Evolutionary conservation across 2,329 filamentous ascomycete genomes (phyloP).

Genomic region (Leptographium lundbergii): DNA sequence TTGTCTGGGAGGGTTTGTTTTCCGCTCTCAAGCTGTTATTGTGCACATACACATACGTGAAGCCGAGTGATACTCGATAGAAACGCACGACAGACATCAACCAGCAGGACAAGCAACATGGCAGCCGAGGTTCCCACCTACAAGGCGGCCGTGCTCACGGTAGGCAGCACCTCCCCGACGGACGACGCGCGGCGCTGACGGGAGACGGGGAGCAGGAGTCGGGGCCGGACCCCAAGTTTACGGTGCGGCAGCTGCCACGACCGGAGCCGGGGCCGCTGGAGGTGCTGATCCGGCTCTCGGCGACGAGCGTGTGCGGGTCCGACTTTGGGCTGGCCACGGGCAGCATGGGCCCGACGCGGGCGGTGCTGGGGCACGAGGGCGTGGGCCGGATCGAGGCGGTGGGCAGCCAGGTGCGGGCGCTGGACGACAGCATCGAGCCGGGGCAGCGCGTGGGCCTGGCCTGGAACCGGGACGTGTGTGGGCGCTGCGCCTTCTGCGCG

Average conservation of each 20-base stretch:
- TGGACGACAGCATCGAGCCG: slow-evolving; percentile 15
- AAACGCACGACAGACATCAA: not conserved
- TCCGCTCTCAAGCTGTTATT: too few relatives aligned
- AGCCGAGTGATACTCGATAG: not conserved
- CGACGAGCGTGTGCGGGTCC: slow-evolving; percentile 26
- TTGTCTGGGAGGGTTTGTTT: not conserved
- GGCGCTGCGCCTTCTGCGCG: slow-evolving; percentile 18
- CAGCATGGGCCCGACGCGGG: slow-evolving; percentile 21
- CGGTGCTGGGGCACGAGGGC: slow-evolving; percentile 31
- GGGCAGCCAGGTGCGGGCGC: slow-evolving; percentile 19
- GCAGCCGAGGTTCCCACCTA: not conserved
- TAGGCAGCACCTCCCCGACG: not conserved
- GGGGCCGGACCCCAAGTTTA: slow-evolving; percentile 11
- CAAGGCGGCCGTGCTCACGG: slow-evolving; percentile 9
- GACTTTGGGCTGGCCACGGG: slow-evolving; percentile 25
- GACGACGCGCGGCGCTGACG: not conserved
- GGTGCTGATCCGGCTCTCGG: slow-evolving; percentile 22
- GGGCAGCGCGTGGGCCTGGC: slow-evolving; percentile 26
- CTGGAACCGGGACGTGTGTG: slow-evolving; percentile 25
- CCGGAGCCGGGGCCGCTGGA: slow-evolving; percentile 18
- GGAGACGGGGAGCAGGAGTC: not conserved
- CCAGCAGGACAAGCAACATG: not conserved
- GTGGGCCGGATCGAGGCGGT: slow-evolving; percentile 25
- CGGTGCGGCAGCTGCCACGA: slow-evolving; percentile 13
- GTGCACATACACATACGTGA: too few relatives aligned